A percentile compares a stretch with the other conserved stretches of the same genome.
Evolutionary conservation across 768 basidiomycete genomes (phyloP).

Genomic region (Phylloporus rhodoxanthus): DNA sequence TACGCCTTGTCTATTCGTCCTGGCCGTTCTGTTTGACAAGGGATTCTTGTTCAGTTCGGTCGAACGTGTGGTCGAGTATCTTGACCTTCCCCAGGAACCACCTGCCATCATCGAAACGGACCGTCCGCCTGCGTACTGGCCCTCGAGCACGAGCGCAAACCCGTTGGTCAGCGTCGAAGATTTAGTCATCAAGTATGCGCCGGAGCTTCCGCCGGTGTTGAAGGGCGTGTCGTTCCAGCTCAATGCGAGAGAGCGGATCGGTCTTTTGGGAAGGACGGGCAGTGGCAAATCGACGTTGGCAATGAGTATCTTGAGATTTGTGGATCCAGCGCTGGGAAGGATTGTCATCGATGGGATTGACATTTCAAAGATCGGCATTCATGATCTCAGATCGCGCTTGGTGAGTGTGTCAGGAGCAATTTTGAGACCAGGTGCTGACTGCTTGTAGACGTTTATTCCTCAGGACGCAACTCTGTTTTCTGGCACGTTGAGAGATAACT

Average conservation of each 20-base stretch:
- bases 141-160: conserved; percentile 59
- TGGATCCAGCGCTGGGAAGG: conserved; percentile 68
- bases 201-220: conserved; percentile 77
- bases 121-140: conserved; percentile 90
- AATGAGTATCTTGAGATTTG: conserved; percentile 81
- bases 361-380: conserved; percentile 76
- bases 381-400: conserved; percentile 73
- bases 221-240: conserved; percentile 70
- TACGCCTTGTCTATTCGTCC: conserved; percentile 31
- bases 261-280: conserved; percentile 76
- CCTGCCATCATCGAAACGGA: conserved; percentile 66
- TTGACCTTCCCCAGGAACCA: conserved; percentile 84
- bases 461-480: conserved; percentile 76
- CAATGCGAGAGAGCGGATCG: conserved; percentile 66
- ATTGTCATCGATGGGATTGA: conserved; percentile 87
- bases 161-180: conserved; percentile 65
- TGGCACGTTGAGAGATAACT: conserved; percentile 67
- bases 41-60: conserved; percentile 52
- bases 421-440: not conserved
- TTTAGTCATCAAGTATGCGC: conserved; percentile 75
- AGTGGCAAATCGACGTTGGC: conserved; percentile 82
- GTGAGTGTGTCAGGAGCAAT: conserved; percentile 35
- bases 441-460: conserved; percentile 66
- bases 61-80: conserved; percentile 88
- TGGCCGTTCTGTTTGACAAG: conserved; percentile 4